Evolutionary conservation across 2,329 filamentous ascomycete genomes (phyloP).

Genomic region (Ascomycota sp.): DNA sequence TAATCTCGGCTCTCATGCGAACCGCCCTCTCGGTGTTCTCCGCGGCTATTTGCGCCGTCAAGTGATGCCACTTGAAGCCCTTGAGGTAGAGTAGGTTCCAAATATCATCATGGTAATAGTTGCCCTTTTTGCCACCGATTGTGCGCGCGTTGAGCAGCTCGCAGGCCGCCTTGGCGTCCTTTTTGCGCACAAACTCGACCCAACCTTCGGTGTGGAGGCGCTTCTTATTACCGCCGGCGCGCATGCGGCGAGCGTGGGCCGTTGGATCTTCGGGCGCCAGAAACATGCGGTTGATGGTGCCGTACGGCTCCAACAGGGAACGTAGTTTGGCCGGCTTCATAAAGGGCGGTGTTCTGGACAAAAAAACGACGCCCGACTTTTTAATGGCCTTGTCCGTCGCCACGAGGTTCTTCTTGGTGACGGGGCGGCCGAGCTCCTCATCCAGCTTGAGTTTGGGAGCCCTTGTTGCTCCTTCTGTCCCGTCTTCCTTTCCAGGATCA

Average conservation of each 20-base stretch:
- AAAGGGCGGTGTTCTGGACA: slow-evolving; percentile 69
- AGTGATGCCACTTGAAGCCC: slow-evolving; percentile 63
- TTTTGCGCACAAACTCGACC: slow-evolving; percentile 63
- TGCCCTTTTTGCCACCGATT: slow-evolving; percentile 68
- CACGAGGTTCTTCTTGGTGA: slow-evolving; percentile 49
- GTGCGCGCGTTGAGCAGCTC: slow-evolving; percentile 58
- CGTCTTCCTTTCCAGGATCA: slow-evolving; percentile 3
- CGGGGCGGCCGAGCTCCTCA: slow-evolving; percentile 24
- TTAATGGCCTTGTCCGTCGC: slow-evolving; percentile 42
- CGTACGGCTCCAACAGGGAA: slow-evolving; percentile 55
- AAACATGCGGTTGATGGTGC: slow-evolving; percentile 58
- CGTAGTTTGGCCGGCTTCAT: slow-evolving; percentile 70
- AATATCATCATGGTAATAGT: slow-evolving; percentile 68
- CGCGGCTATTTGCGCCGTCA: slow-evolving; percentile 58
- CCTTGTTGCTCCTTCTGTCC: slow-evolving; percentile 4
- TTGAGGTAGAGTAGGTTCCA: slow-evolving; percentile 70
- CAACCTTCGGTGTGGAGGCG: slow-evolving; percentile 67
- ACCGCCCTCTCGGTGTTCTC: slow-evolving; percentile 65
- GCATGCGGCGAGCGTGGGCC: slow-evolving; percentile 44
- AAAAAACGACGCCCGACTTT: slow-evolving; percentile 63
- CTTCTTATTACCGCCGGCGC: slow-evolving; percentile 65
- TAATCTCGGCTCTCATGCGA: slow-evolving; percentile 59
- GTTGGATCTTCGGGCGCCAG: slow-evolving; percentile 55
- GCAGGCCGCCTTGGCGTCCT: slow-evolving; percentile 55
- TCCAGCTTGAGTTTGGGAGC: slow-evolving; percentile 8